Percentiles rank a stretch among this genome's conserved stretches.
These are phyloP conservation scores for Perkinsus chesapeaki DNA, from an alignment of 169 alveolate species.

Conservation along the genomic window DNA sequence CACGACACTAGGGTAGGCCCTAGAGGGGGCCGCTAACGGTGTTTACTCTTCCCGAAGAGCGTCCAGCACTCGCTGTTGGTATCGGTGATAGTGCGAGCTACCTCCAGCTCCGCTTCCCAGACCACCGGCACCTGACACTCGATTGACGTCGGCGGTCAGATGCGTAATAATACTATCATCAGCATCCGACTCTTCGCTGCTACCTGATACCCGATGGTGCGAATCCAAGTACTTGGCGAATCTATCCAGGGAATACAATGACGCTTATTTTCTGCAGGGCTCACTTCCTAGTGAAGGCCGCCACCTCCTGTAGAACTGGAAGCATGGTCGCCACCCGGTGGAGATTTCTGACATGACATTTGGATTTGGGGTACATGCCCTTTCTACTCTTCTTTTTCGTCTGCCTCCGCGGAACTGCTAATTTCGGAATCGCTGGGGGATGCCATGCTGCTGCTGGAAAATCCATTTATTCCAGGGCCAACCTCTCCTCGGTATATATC, in stretches of 20 bases:
- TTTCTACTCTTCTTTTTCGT: not conserved
- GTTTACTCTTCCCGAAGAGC: not conserved
- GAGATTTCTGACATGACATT: not conserved
- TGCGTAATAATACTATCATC: not conserved
- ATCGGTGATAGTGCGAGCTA: not conserved
- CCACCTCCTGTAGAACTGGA: not conserved
- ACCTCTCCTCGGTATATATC: not conserved
- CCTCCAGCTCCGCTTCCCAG: not conserved
- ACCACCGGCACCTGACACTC: not conserved
- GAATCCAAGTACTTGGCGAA: not conserved
- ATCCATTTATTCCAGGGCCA: not conserved
- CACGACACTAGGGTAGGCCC: not conserved
- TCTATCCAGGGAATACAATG: not conserved
- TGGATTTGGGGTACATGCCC: not conserved
- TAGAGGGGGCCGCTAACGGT: too few relatives aligned
- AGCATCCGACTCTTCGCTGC: not conserved
- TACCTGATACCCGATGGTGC: not conserved
- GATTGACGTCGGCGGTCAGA: not conserved
- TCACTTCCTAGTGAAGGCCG: not conserved
- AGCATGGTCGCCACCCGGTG: not conserved
- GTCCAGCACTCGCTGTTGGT: not conserved
- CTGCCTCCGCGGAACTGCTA: not conserved
- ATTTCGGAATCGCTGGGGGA: not conserved
- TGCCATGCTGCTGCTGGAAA: not conserved
- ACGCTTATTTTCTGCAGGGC: not conserved